phyloP scores from a whole-genome alignment of 2,329 filamentous ascomycete genomes.

The Colletotrichum lupini region DNA sequence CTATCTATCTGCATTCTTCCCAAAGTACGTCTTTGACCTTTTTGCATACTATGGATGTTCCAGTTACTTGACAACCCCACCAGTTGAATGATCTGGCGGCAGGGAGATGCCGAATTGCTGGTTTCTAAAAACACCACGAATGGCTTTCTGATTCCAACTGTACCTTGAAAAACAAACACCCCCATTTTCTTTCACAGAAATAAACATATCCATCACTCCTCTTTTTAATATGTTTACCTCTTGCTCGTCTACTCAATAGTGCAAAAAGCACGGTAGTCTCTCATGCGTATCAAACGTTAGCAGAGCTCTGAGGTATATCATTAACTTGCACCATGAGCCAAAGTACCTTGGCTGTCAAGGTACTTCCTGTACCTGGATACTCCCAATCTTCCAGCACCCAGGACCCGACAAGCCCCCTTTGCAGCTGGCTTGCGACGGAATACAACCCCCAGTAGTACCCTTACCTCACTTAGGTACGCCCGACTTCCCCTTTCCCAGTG shows the following conservation, averaged over 20 bases:
- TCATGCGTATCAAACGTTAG: background rate
- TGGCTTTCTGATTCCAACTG: background rate
- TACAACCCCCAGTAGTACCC: background rate
- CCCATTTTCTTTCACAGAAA: background rate
- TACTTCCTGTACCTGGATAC: background rate
- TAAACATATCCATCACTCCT: too few relatives aligned
- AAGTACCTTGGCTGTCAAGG: background rate
- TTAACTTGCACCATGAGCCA: background rate
- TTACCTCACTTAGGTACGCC: background rate
- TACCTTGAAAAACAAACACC: background rate
- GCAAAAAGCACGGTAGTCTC: background rate
- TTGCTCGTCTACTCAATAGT: background rate
- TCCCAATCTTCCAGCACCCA: background rate
- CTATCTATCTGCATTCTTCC: background rate
- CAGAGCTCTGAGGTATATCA: background rate
- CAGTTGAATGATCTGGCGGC: background rate
- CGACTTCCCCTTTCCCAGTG: conserved; percentile 1
- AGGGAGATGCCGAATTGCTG: background rate
- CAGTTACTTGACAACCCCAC: background rate
- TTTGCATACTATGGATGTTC: background rate
- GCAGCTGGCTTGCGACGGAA: background rate
- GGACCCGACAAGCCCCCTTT: background rate
- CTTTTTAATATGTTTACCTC: too few relatives aligned
- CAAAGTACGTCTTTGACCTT: background rate
- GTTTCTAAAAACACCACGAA: background rate